Conservation (phyloP, 1,139 yeast species). For the Insectozyma bohioensis region DNA sequence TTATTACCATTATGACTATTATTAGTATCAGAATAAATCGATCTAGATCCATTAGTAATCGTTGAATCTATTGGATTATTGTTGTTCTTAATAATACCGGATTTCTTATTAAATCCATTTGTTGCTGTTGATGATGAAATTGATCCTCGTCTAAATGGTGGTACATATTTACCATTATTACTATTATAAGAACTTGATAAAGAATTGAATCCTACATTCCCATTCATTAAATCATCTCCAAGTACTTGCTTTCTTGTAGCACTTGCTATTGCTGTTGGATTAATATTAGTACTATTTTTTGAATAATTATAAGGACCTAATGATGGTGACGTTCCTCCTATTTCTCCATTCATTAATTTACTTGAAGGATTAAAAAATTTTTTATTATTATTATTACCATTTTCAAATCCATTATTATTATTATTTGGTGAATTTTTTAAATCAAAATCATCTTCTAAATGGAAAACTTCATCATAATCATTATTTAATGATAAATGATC, state of each 20-base stretch:
- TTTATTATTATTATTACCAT: neutral
- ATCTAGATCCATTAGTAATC: too few species aligned
- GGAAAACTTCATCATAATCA: slow-evolving; percentile 44
- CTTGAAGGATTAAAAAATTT: neutral
- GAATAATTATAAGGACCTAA: neutral
- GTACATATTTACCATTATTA: slow-evolving; percentile 62
- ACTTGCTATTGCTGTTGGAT: neutral
- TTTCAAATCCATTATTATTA: slow-evolving; percentile 4
- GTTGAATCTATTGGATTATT: too few species aligned
- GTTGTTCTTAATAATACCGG: too few species aligned
- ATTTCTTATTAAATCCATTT: neutral
- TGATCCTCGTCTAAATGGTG: slow-evolving; percentile 64
- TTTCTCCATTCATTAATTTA: too few species aligned
- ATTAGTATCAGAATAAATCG: too few species aligned
- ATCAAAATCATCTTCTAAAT: slow-evolving; percentile 45
- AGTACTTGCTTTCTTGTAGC: slow-evolving; percentile 11
- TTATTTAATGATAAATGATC: slow-evolving; percentile 32
- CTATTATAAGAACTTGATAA: slow-evolving; percentile 21
- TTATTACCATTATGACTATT: slow-evolving; percentile 1
- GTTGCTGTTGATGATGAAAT: slow-evolving; percentile 7
- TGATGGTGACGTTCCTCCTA: too few species aligned
- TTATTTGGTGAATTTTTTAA: neutral
- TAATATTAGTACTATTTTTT: neutral
- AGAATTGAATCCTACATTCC: too few species aligned
- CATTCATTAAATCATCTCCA: slow-evolving; percentile 13